phyloP scores from a whole-genome alignment of 148 eudicot genomes.

The Cornus kousa region DNA sequence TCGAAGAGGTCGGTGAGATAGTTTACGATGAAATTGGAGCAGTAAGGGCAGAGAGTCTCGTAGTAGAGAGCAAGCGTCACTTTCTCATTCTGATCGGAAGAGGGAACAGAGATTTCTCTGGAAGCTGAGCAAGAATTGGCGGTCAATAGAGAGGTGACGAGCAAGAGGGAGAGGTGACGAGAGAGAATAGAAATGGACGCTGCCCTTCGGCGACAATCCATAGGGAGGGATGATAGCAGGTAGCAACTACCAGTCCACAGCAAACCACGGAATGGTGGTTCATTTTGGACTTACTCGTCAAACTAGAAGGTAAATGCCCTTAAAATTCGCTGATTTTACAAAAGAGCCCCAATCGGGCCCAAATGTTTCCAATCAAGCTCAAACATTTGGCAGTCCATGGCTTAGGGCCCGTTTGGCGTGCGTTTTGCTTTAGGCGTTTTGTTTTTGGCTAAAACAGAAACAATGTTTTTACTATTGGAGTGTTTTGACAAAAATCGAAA shows the following conservation, averaged over 20 bases:
- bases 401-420: no score
- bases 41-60: conserved; percentile 45
- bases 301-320: no score
- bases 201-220: not conserved
- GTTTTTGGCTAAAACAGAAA: no score
- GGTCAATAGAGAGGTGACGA: not conserved
- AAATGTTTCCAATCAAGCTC: no score
- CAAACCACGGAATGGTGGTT: not conserved
- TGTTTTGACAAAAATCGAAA: no score
- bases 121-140: not conserved
- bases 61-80: conserved; percentile 37
- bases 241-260: not conserved
- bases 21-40: conserved; percentile 49
- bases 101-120: not conserved
- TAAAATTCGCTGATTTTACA: no score
- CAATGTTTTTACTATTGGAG: no score
- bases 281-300: no score
- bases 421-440: no score
- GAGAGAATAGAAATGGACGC: not conserved
- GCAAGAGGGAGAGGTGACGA: not conserved
- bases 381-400: no score
- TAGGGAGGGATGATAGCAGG: not conserved
- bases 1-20: conserved; percentile 31
- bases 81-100: conserved; percentile 11
- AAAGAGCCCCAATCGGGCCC: no score